Base-by-base conservation (phyloP, 192 early-diverging fungal genomes). In the Umbelopsis sp. region DNA sequence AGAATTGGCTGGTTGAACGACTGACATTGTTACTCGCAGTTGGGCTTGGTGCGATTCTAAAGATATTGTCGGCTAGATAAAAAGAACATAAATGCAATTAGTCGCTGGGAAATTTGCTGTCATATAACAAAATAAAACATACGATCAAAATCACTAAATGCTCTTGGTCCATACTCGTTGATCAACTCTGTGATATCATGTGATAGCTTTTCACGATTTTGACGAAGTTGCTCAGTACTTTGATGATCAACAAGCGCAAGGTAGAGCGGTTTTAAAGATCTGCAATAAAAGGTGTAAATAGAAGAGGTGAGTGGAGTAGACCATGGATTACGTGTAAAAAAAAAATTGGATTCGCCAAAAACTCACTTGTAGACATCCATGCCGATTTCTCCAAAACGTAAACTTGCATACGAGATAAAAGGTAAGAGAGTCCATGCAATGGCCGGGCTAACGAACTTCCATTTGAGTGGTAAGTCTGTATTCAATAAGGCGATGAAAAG, bases 261-360 rank as follows among this genome's bases (percentile, higher is more conserved):
- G 66, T 92, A 94, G 29, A 97, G 82, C 9, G 97, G 96, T 6
- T 90, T 87, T 47, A 99, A 81, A 11, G 96, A 94, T 69, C 87
- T 89, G 32, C 8, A 1, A 45, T 14, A 45, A 66, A 78, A 47
- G 65, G 86, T 69, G 62, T 82, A 82, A 68, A 81, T 56, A 41
- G 78, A 82, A 68, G 80, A 78, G 47, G 84, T 81, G 53, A 69
- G 56, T 10, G 68, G 65, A 49, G 76, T 22, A 65, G 4, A 34
- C 21, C 21, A 20, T 0, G 25, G n/a, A n/a, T n/a, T n/a, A n/a
- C n/a, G n/a, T n/a, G n/a, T n/a, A n/a, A n/a, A n/a, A n/a, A n/a
- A n/a, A 4, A 8, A 2, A 25, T 26, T 25, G 25, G 25, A 5
- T 12, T 29, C 4, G 56, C 29, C 26, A 34, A 17, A 4, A 8